phyloP scores from a whole-genome alignment of 345 rosid species.

The Citrus hindsii region DNA sequence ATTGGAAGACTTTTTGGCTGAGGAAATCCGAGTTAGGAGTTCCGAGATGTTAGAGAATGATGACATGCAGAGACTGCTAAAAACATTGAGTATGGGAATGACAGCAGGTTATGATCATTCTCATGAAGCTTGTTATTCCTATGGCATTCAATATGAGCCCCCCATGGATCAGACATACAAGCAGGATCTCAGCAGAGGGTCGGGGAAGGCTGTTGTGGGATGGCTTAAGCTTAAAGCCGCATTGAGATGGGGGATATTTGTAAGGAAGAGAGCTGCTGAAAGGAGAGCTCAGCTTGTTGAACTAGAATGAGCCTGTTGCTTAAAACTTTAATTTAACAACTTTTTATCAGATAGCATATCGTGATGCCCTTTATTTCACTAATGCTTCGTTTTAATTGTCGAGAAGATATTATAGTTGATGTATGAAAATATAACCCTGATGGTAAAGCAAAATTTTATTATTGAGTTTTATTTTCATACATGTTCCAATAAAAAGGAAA shows the following conservation, averaged over 20 bases:
- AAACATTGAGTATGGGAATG: slow-evolving; percentile 44
- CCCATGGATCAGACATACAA: slow-evolving; percentile 33
- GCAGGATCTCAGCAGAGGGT: slow-evolving; percentile 41
- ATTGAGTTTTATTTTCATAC: background rate
- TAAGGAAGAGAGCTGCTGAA: slow-evolving; percentile 92
- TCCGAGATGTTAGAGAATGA: slow-evolving; percentile 83
- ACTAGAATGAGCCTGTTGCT: slow-evolving; percentile 40
- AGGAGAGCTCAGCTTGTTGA: slow-evolving; percentile 86
- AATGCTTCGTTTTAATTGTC: background rate
- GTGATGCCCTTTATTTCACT: slow-evolving; percentile 5
- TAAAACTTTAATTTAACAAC: background rate
- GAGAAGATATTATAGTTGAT: background rate
- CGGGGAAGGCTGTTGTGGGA: slow-evolving; percentile 92
- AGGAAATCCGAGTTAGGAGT: slow-evolving; percentile 75
- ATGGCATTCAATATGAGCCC: slow-evolving; percentile 46
- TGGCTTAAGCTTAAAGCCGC: slow-evolving; percentile 94
- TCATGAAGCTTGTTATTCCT: slow-evolving; percentile 57
- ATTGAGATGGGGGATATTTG: slow-evolving; percentile 92
- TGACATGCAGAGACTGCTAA: slow-evolving; percentile 87
- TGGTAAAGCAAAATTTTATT: background rate
- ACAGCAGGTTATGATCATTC: slow-evolving; percentile 46
- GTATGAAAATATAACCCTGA: background rate
- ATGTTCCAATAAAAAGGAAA: background rate
- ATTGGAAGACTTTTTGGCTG: slow-evolving; percentile 57
- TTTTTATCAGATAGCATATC: background rate